phyloP scores from a whole-genome alignment of 441 rosid species.

The Euphorbia schlechtendalii region DNA sequence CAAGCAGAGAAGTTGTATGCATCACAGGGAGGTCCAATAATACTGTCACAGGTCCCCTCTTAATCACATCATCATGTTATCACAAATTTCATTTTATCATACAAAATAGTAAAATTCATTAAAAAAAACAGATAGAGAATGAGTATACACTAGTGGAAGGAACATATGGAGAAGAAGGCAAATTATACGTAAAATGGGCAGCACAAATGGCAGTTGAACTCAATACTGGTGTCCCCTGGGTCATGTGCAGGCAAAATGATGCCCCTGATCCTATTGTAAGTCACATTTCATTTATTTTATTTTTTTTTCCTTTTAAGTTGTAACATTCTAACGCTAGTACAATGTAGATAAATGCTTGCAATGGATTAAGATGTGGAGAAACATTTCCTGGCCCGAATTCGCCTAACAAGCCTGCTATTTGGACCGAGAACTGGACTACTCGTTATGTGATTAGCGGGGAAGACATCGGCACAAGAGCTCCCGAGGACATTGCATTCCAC shows the following conservation, averaged over 20 bases:
- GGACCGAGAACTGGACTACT: conserved; percentile 96
- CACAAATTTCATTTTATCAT: too few species aligned
- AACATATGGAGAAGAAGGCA: conserved; percentile 43
- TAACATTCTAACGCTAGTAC: too few species aligned
- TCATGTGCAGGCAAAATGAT: conserved; percentile 84
- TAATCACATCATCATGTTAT: not conserved
- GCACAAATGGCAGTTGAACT: conserved; percentile 64
- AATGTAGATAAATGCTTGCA: conserved; percentile 71
- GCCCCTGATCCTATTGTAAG: conserved; percentile 80
- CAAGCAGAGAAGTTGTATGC: conserved; percentile 54
- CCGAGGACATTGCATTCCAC: conserved; percentile 67
- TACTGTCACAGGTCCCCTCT: conserved; percentile 41
- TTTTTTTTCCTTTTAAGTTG: too few species aligned
- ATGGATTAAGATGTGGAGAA: conserved; percentile 65
- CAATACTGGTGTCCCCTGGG: conserved; percentile 88
- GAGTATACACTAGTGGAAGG: conserved; percentile 54
- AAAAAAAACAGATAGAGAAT: conserved; percentile 55
- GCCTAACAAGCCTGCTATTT: conserved; percentile 71
- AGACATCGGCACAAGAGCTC: conserved; percentile 39
- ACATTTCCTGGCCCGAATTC: conserved; percentile 71
- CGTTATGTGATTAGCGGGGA: conserved; percentile 53
- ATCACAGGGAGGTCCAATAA: conserved; percentile 89
- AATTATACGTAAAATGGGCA: conserved; percentile 60
- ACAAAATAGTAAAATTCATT: too few species aligned
- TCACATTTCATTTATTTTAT: not conserved